A percentile compares a stretch with the other conserved stretches of the same genome.
phyloP scores from a whole-genome alignment of 331 rosid species.

The Ulmus americana region DNA sequence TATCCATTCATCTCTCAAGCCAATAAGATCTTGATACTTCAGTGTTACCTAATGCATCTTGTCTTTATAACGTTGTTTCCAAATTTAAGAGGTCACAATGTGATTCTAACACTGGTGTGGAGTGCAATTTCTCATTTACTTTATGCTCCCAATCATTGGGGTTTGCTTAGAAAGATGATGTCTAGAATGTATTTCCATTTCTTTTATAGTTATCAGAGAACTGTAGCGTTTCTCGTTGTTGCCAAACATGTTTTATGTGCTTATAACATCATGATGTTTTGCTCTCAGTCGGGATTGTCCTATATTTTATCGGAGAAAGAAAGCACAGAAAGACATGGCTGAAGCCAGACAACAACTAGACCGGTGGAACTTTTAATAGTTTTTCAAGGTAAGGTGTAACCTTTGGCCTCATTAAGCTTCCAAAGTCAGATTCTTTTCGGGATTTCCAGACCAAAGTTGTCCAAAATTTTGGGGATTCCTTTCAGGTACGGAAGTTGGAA shows the following conservation, averaged over 20 bases:
- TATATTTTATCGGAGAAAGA: slow-evolving; percentile 84
- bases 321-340: slow-evolving; percentile 96
- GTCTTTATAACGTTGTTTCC: no score
- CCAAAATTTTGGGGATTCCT: no score
- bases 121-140: not conserved
- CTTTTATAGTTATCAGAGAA: not conserved
- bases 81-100: no score
- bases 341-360: slow-evolving; percentile 83
- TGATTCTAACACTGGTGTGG: no score
- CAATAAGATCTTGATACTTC: no score
- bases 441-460: no score
- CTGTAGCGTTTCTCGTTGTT: no score
- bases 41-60: no score
- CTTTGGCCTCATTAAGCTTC: not conserved
- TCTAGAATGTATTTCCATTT: not conserved
- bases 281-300: slow-evolving; percentile 90
- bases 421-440: not conserved
- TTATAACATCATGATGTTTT: not conserved
- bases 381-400: slow-evolving; percentile 15
- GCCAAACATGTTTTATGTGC: no score
- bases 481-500: not conserved
- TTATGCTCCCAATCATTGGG: not conserved
- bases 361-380: slow-evolving; percentile 66
- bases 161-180: not conserved
- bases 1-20: no score